Base-by-base conservation (phyloP, 1,139 yeast genomes). In the Nakaseomyces uthaithaninus region DNA sequence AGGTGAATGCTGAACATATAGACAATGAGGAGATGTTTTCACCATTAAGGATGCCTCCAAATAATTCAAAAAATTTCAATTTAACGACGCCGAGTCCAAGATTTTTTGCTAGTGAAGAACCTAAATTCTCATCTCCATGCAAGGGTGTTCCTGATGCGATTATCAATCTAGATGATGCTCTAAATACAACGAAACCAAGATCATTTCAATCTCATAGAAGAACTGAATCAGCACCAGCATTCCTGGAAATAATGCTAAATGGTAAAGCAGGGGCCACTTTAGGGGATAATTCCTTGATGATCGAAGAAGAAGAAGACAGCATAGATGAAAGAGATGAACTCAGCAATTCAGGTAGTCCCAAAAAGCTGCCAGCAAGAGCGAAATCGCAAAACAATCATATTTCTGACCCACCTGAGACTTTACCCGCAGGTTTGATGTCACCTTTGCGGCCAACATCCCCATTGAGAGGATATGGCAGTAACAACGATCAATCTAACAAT, bases 101-200 rank as follows among this genome's bases (percentile, higher is more conserved):
- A 26, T 59, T 59, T 41, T 58, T 57, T 38, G 52, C 56, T 3
- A 57, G 59, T 42, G 59, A 55, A 36, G 62, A 55, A 26, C 53
- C 60, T 14, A 55, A 47, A 38, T 57, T 51, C 38, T 46, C 60
- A 2, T 55, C 60, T 3, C 55, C 55, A 3, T 45, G 49, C 18
- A 46, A 49, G 33, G 69, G 69, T 35, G 67, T 74, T 3, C 83
- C 83, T 0, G 79, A 76, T 49, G 80, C 82, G 3, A 68, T 75
- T 24, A 78, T 78, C 28, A 81, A 78, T 51, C 61, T 78, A 42
- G 83, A 78, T 51, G 75, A 75, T 42, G 77, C 78, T 9, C 60
- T 74, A 11, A 60, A 74, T 14, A 51, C 52, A 33, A 51, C 60
- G 8, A 54, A 45, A 38, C 62, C 61, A 24, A 51, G 51, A 37